Percentiles rank a stretch among this genome's conserved stretches.
These are phyloP conservation scores for Alternaria panax DNA, from an alignment of 2,329 filamentous ascomycete genomes.

Conservation along the genomic window DNA sequence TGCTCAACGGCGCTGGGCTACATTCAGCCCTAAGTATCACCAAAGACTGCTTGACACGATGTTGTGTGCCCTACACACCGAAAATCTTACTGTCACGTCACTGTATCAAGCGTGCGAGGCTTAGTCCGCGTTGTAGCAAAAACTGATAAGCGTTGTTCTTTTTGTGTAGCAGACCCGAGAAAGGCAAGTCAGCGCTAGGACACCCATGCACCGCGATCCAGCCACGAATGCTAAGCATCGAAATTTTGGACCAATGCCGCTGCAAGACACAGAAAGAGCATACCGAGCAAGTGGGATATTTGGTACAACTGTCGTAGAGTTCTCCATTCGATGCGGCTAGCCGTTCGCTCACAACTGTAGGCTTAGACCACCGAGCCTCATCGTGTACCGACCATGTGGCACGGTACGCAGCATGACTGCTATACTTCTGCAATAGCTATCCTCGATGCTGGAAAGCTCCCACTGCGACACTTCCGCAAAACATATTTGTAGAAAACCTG, in stretches of 20 bases:
- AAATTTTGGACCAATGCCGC: conserved; percentile 16
- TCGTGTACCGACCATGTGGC: conserved; percentile 16
- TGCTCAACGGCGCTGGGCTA: conserved; percentile 10
- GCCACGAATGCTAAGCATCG: conserved; percentile 19
- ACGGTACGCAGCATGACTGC: conserved; percentile 5
- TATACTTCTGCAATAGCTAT: neutral
- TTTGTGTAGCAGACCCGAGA: conserved; percentile 23
- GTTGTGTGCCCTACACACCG: conserved; percentile 9
- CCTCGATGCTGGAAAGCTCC: neutral
- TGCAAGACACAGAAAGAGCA: conserved; percentile 14
- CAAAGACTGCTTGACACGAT: conserved; percentile 13
- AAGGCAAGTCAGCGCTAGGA: conserved; percentile 34
- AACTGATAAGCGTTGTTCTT: conserved; percentile 23
- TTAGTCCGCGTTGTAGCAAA: conserved; percentile 10
- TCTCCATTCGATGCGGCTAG: conserved; percentile 31
- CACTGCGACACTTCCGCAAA: neutral
- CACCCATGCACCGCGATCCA: conserved; percentile 9
- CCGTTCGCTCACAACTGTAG: conserved; percentile 27
- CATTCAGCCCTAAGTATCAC: conserved; percentile 12
- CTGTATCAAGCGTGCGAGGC: conserved; percentile 18
- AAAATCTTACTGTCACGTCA: conserved; percentile 10
- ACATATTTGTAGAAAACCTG: neutral
- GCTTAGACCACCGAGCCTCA: conserved; percentile 26
- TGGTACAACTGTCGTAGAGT: conserved; percentile 28
- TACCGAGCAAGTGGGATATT: conserved; percentile 14